A percentile compares a stretch with the other conserved stretches of the same genome.
Evolutionary conservation across 805 yeast genomes (phyloP).

Genomic region (Suhomyces emberorum): DNA sequence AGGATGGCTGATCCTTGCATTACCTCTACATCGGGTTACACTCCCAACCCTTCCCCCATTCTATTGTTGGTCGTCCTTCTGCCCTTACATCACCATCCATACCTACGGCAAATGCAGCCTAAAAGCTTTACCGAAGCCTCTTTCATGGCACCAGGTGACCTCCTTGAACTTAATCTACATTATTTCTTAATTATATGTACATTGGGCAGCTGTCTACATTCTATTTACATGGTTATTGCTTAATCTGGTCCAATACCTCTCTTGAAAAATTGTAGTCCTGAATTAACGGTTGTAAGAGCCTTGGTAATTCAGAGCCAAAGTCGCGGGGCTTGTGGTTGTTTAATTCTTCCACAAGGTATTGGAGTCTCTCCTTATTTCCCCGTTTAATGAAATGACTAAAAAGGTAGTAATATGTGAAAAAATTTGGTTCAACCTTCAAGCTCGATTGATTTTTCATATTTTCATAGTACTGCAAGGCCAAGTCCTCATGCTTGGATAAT

Average conservation of each 20-base stretch:
- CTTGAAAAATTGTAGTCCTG: slow-evolving; percentile 15
- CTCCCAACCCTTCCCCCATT: no score
- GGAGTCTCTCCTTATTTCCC: slow-evolving; percentile 29
- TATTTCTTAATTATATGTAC: no score
- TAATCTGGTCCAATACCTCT: slow-evolving; percentile 2
- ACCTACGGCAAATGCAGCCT: no score
- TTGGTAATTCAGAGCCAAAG: slow-evolving; percentile 42
- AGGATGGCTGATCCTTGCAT: no score
- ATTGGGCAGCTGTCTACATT: no score
- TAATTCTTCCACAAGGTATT: slow-evolving; percentile 39
- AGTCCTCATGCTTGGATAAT: slow-evolving; percentile 28
- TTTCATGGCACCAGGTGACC: no score
- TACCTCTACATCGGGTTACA: no score
- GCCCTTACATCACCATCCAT: no score
- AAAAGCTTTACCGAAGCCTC: no score
- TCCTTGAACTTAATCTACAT: no score
- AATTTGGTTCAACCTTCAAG: slow-evolving; percentile 38
- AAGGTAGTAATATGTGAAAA: slow-evolving; percentile 48
- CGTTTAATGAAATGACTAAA: slow-evolving; percentile 35
- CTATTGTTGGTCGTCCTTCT: no score
- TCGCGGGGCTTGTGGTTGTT: slow-evolving; percentile 21
- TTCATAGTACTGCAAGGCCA: slow-evolving; percentile 41
- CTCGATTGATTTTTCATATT: slow-evolving; percentile 25
- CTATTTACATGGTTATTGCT: no score
- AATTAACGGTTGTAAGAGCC: slow-evolving; percentile 20